These are phyloP conservation scores for Coemansia guatemalensis DNA, from an alignment of 192 early-diverging fungal genomes.

Conservation along the genomic window DNA sequence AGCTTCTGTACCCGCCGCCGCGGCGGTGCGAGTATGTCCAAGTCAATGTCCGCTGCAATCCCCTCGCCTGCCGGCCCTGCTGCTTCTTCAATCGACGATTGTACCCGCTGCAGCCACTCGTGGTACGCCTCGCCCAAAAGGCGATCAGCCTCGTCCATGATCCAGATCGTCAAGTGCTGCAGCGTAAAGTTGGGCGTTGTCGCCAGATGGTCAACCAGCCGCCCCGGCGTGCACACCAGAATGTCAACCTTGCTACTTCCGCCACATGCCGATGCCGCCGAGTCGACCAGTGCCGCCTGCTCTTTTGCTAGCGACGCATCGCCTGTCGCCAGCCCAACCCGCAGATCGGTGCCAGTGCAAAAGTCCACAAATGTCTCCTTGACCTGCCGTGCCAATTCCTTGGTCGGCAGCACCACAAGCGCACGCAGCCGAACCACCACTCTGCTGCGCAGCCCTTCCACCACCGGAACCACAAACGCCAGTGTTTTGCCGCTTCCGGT, in stretches of 20 bases:
- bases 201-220: slow-evolving; percentile 89
- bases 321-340: slow-evolving; percentile 73
- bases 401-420: slow-evolving; percentile 88
- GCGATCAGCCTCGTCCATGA: slow-evolving; percentile 96
- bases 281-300: slow-evolving; percentile 55
- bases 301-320: slow-evolving; percentile 77
- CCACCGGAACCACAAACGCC: slow-evolving; percentile 92
- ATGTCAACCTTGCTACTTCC: slow-evolving; percentile 79
- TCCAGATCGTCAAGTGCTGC: slow-evolving; percentile 86
- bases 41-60: neutral
- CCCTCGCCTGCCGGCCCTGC: neutral
- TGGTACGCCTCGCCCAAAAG: slow-evolving; percentile 89
- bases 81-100: slow-evolving; percentile 54
- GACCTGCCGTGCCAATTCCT: slow-evolving; percentile 89
- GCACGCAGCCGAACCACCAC: slow-evolving; percentile 81
- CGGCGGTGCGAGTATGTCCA: slow-evolving; percentile 30
- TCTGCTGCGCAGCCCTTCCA: slow-evolving; percentile 75
- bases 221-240: slow-evolving; percentile 92
- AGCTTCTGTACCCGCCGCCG: slow-evolving; percentile 78
- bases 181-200: slow-evolving; percentile 84
- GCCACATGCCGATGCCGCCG: slow-evolving; percentile 31
- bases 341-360: slow-evolving; percentile 71
- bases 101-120: slow-evolving; percentile 83
- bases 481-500: slow-evolving; percentile 97
- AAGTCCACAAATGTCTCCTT: slow-evolving; percentile 80